Base-by-base conservation (phyloP, 2,329 filamentous ascomycete genomes). In the Colletotrichum sp. region DNA sequence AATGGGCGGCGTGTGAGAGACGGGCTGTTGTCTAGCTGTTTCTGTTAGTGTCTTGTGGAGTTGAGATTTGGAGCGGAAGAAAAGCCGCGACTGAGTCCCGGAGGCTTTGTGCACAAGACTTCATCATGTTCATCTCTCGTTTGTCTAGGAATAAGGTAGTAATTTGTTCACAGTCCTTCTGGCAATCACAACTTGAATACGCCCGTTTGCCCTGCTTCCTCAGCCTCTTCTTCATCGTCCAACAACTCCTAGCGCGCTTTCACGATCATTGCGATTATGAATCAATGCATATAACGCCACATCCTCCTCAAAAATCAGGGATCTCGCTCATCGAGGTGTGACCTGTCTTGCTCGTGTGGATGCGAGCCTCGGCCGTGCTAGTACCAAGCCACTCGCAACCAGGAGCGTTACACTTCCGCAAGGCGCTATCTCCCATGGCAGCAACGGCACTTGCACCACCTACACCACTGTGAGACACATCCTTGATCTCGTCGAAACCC, bases 321-420 rank as follows among this genome's bases (percentile, higher is more conserved):
- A 85, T 85, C 21, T 84, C 78, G 7, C 82, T 81, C 72, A 87
- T 87, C 43, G 78, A 80, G 16, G 85, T 86, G 81, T 94, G 92
- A 0, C 91, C 90, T 2, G 92, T 94, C 77, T 90, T 87, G 52
- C 84, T 84, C 5, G 90, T 90, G 82, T 95, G 93, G 76, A 87
- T 84, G 7, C 87, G 85, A 2, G 92, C 91, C 59, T 88, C 88
- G 76, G 85, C 86, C 81, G 94, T 88, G 2, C 94, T 94, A 73
- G 92, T 90, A 0, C 94, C 92, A 13, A 92, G 89, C 85, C 91
- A 92, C 1, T 90, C 89, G 80, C 94, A 96, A 2, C 86, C 81
- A 34, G 78, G 79, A 5, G 87, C 84, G 76, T 95, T 94, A 82
- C 96, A 98, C 79, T 89, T 92, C 73, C 98, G 91, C 34, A 91